Evolutionary conservation across 805 yeast species (phyloP).

Genomic region (Tetrapisispora arboricola): DNA sequence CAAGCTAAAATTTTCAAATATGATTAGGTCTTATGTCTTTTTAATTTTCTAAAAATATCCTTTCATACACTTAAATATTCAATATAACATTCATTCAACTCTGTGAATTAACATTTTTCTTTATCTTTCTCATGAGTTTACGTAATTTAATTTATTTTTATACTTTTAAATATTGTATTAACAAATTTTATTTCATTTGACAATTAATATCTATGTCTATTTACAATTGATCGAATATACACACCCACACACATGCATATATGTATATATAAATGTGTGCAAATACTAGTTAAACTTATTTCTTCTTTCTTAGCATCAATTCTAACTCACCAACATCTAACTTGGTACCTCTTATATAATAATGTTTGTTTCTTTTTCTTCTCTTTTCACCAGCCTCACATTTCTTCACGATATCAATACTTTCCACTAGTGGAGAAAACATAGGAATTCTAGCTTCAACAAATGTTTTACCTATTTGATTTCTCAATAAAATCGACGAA

Average conservation of each 20-base stretch:
- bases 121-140: too few species aligned
- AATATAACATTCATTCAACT: too few species aligned
- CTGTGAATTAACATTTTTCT: too few species aligned
- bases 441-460: slow-evolving; percentile 76
- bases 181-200: too few species aligned
- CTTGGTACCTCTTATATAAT: slow-evolving; percentile 74
- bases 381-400: slow-evolving; percentile 41
- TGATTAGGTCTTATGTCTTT: neutral
- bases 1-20: slow-evolving; percentile 30
- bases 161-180: neutral
- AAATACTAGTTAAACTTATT: slow-evolving; percentile 4
- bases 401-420: slow-evolving; percentile 68
- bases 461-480: slow-evolving; percentile 71
- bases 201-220: neutral
- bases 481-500: slow-evolving; percentile 70
- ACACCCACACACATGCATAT: too few species aligned
- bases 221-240: too few species aligned
- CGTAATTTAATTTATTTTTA: too few species aligned
- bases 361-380: slow-evolving; percentile 74
- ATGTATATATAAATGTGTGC: neutral
- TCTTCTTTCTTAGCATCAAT: slow-evolving; percentile 29
- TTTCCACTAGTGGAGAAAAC: slow-evolving; percentile 66
- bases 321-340: slow-evolving; percentile 69
- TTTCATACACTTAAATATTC: too few species aligned
- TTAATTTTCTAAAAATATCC: too few species aligned